Evolutionary conservation across 192 early-diverging fungal species (phyloP), one percentile per base, ranked within the genome.

Genomic region (Jimgerdemannia flammicorona): DNA sequence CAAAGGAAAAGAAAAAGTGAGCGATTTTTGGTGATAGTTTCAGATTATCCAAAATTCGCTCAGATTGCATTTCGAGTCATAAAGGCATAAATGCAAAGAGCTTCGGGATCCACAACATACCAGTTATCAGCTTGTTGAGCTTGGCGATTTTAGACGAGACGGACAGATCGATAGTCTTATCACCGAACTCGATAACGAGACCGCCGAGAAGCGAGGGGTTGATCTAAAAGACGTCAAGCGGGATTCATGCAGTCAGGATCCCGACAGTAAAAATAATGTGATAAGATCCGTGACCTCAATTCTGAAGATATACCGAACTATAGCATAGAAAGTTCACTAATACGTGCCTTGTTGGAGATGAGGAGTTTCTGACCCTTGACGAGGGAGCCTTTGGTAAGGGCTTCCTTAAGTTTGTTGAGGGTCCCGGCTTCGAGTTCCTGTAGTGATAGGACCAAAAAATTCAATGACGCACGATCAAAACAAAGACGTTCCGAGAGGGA

Each of bases 111-210:
- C n/a, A 68, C n/a, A 19, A 75, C 75, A 74, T 84, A 87, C 84
- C 93, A 73, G 92, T 90, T 74, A 99, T 81, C 73, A 97, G 85
- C 85, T 94, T 91, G 90, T 99, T 95, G 54, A 99, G 90, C 93
- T 98, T 99, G 86, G 91, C 90, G 80, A 99, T 88, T 83, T 94
- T 96, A 87, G 94, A 91, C 43, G 95, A 91, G 71, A 96, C 95
- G 20, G 96, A 97, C 86, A 99, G 92, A 85, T 99, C 97, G 79
- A 99, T 97, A 79, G 96, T 98, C 87, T 95, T 95, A 88, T 96
- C 97, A 78, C 97, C 96, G 84, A 97, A 87, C 85, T 99, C 97
- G 71, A 99, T 92, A 80, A 98, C 87, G 85, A 99, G 90, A 77
- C 97, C 97, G 81, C 97, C 97, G 72, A 99, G 81, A 78, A 99